Conservation (phyloP, 2,329 filamentous ascomycete genomes). For the Hypoxylon sp. region DNA sequence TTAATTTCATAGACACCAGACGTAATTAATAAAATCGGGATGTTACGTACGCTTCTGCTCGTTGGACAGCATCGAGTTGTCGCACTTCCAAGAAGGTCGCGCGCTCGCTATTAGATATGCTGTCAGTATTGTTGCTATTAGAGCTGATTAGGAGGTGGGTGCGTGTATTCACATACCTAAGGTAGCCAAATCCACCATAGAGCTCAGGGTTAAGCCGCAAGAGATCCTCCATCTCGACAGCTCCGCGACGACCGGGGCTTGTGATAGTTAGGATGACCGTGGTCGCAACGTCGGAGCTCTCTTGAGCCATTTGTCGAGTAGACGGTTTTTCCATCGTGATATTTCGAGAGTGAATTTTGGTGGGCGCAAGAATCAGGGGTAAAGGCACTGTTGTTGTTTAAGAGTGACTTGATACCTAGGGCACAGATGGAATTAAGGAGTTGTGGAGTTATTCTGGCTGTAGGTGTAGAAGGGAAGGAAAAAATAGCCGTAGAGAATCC, state of each 20-base stretch:
- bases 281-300: not conserved
- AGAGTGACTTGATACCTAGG: not conserved
- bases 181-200: not conserved
- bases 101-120: not conserved
- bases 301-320: not conserved
- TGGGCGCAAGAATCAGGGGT: not conserved
- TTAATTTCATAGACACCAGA: not conserved
- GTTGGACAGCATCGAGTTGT: not conserved
- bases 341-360: not conserved
- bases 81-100: not conserved
- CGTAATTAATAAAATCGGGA: not conserved
- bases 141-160: not conserved
- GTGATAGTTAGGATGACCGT: not conserved
- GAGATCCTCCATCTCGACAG: not conserved
- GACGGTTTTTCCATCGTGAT: not conserved
- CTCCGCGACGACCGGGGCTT: not conserved
- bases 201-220: not conserved
- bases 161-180: not conserved
- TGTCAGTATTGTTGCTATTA: not conserved
- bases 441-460: not conserved
- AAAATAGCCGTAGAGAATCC: not conserved
- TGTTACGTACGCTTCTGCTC: not conserved
- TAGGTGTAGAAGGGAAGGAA: not conserved
- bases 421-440: not conserved
- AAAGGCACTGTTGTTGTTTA: not conserved